Conservation (phyloP, 139 green algal species). For the Chlorella sp. region DNA sequence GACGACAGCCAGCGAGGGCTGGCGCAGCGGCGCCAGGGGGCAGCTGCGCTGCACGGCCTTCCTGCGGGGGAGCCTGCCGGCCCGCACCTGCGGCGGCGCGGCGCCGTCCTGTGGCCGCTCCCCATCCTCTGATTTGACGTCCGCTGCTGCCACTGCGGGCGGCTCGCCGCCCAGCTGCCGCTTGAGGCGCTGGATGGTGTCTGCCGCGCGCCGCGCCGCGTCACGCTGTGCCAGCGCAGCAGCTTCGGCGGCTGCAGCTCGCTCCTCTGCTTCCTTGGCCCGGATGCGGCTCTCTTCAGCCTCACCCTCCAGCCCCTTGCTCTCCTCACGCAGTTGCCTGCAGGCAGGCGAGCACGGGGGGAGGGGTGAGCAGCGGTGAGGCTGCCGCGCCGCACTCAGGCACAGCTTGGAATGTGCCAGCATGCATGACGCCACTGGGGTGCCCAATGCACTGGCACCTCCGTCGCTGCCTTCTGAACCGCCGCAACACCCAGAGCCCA, state of each 20-base stretch:
- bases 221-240: slow-evolving; percentile 16
- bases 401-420: too few species aligned
- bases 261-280: slow-evolving; percentile 24
- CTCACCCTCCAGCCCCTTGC: slow-evolving; percentile 31
- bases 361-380: not conserved
- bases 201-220: slow-evolving; percentile 32
- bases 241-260: not conserved
- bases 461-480: too few species aligned
- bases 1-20: not conserved
- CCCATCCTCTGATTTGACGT: not conserved
- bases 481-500: not conserved
- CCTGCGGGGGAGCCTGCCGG: not conserved
- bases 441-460: too few species aligned
- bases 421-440: too few species aligned
- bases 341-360: not conserved
- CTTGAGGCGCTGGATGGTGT: slow-evolving; percentile 15
- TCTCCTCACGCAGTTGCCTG: slow-evolving; percentile 51
- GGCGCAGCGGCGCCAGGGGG: not conserved
- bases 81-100: not conserved
- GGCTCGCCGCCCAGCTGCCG: not conserved
- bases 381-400: too few species aligned
- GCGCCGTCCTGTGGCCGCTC: slow-evolving; percentile 11
- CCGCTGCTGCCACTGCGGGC: not conserved
- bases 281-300: slow-evolving; percentile 44
- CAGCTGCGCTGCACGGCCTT: not conserved